Evolutionary conservation across 2,329 filamentous ascomycete species (phyloP).

Genomic region (Neurospora sp.): DNA sequence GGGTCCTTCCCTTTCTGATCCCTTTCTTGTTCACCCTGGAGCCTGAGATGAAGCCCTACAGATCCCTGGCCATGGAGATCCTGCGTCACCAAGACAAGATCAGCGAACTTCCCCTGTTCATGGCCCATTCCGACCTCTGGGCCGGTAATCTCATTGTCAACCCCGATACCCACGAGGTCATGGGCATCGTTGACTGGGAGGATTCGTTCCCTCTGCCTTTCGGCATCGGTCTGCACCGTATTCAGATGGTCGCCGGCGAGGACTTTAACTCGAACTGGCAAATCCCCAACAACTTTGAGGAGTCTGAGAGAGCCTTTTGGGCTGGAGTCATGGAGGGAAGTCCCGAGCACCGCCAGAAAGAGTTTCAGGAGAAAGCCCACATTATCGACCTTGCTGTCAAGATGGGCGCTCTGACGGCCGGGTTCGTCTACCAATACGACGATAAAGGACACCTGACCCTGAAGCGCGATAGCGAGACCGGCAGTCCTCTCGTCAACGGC

Average conservation of each 20-base stretch:
- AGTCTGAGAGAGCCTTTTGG: not conserved
- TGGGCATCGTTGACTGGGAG: not conserved
- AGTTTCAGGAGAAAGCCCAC: not conserved
- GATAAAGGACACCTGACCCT: not conserved
- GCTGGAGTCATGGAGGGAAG: not conserved
- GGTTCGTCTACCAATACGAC: not conserved
- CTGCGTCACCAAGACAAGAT: not conserved
- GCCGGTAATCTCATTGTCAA: not conserved
- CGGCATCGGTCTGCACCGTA: not conserved
- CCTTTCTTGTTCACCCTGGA: not conserved
- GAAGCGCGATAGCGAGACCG: not conserved
- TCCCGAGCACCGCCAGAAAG: not conserved
- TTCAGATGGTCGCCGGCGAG: not conserved
- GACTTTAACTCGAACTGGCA: not conserved
- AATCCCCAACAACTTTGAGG: not conserved
- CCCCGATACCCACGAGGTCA: not conserved
- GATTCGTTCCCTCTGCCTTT: not conserved
- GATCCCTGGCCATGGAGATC: not conserved
- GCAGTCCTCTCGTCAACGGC: not conserved
- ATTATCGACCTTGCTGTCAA: not conserved
- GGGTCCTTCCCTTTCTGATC: not conserved
- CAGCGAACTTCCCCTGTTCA: not conserved
- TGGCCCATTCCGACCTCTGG: not conserved
- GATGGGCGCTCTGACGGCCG: not conserved
- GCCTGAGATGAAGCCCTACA: not conserved